Percentiles rank a stretch among this genome's conserved stretches.
phyloP scores from a whole-genome alignment of 805 yeast genomes.

The Zygoascus bituminiphila region DNA sequence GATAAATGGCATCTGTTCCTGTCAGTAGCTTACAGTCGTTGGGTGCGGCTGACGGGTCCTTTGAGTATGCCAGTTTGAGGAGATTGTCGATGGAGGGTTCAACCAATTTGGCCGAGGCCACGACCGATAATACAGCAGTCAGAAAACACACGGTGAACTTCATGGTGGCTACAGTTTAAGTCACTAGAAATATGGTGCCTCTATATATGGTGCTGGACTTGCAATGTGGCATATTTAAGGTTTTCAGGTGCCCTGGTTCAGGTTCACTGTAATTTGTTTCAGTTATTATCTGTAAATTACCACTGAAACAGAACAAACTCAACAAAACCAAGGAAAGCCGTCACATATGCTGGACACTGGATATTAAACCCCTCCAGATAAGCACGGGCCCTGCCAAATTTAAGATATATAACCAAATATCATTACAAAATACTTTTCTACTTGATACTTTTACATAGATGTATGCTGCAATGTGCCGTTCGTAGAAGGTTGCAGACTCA shows the following conservation, averaged over 20 bases:
- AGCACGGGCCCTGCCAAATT: too few species aligned
- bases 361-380: too few species aligned
- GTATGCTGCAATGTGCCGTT: too few species aligned
- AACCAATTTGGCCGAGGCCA: not conserved
- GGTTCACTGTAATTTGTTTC: not conserved
- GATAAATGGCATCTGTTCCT: conserved; percentile 10
- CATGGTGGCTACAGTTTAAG: not conserved
- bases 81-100: conserved; percentile 1
- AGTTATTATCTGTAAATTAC: not conserved
- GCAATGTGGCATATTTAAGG: not conserved
- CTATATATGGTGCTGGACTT: not conserved
- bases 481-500: too few species aligned
- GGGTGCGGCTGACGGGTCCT: conserved; percentile 1
- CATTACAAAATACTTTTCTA: too few species aligned
- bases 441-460: too few species aligned
- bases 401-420: too few species aligned
- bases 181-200: not conserved
- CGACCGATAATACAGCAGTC: not conserved
- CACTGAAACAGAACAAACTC: not conserved
- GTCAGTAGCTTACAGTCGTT: conserved; percentile 7
- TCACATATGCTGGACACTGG: too few species aligned
- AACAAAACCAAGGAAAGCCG: too few species aligned
- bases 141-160: not conserved
- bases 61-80: conserved; percentile 2
- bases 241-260: not conserved